phyloP scores from a whole-genome alignment of 23 red algal species.

The Chondrus crispus region DNA sequence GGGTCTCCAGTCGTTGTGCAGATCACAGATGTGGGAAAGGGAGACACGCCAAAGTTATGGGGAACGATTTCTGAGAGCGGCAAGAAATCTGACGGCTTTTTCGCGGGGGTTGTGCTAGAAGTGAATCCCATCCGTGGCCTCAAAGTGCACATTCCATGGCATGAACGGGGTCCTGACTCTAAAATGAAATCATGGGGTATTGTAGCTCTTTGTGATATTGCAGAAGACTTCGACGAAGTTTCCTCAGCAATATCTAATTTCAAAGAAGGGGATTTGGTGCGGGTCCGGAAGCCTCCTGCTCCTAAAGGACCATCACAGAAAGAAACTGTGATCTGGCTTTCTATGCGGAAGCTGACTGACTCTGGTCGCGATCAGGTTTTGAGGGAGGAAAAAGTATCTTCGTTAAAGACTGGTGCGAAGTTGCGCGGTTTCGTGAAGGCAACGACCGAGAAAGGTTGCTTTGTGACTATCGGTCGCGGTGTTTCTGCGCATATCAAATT shows the following conservation, averaged over 20 bases:
- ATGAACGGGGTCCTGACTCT: neutral
- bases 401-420: slow-evolving; percentile 30
- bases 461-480: slow-evolving; percentile 53
- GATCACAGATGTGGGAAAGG: slow-evolving; percentile 19
- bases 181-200: slow-evolving; percentile 40
- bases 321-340: neutral
- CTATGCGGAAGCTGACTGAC: neutral
- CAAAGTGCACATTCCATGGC: slow-evolving; percentile 50
- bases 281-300: neutral
- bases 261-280: slow-evolving; percentile 36
- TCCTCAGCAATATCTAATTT: neutral
- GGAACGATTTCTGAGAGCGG: slow-evolving; percentile 56
- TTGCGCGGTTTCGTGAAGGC: slow-evolving; percentile 77
- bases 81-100: neutral
- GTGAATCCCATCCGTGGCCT: slow-evolving; percentile 32
- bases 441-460: slow-evolving; percentile 72
- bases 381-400: neutral
- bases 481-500: slow-evolving; percentile 60
- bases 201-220: slow-evolving; percentile 53
- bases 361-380: neutral
- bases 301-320: neutral
- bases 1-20: slow-evolving; percentile 32
- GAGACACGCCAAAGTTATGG: too few species aligned
- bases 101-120: slow-evolving; percentile 21
- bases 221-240: slow-evolving; percentile 42